phyloP scores from a whole-genome alignment of 2,329 filamentous ascomycete species.

The Nannizziopsis barbatae region DNA sequence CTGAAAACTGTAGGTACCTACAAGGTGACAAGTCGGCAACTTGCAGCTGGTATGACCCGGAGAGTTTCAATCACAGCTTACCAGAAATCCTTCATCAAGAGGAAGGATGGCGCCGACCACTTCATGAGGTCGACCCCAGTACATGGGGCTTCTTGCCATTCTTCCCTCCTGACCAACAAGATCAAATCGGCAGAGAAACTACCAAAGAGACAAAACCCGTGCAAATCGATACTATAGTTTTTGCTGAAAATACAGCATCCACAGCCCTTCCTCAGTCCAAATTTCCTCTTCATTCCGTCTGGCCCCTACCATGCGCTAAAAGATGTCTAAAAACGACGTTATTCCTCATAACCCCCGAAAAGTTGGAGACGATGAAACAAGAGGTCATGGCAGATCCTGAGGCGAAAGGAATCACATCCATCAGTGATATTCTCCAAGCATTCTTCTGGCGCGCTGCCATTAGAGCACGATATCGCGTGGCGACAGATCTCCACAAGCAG shows the following conservation, averaged over 20 bases:
- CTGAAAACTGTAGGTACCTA: constrained; percentile 4
- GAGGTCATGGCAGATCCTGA: constrained; percentile 3
- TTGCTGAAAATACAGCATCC: background rate
- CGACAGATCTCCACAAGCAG: constrained; percentile 1
- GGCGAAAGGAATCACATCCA: constrained; percentile 1
- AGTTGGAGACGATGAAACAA: constrained; percentile 3
- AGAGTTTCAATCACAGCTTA: constrained; percentile 3
- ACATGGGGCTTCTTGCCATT: constrained; percentile 4
- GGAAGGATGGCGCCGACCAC: background rate
- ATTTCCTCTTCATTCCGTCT: constrained; percentile 2
- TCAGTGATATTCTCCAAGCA: constrained; percentile 5
- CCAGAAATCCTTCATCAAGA: constrained; percentile 2
- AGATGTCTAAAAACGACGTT: constrained; percentile 4
- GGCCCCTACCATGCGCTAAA: background rate
- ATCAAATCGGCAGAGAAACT: no score
- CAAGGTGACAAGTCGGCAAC: constrained; percentile 4
- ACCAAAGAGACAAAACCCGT: no score
- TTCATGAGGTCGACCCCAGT: constrained; percentile 1
- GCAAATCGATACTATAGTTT: no score
- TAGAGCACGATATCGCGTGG: constrained; percentile 5
- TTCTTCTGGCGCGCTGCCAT: constrained; percentile 8
- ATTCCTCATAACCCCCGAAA: background rate
- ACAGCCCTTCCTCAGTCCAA: background rate
- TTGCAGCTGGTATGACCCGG: constrained; percentile 3
- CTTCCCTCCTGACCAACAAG: background rate